A percentile compares a stretch with the other conserved stretches of the same genome.
Conservation (phyloP, 176 grass and related monocot genomes). For the Ampelocalamus luodianensis region DNA sequence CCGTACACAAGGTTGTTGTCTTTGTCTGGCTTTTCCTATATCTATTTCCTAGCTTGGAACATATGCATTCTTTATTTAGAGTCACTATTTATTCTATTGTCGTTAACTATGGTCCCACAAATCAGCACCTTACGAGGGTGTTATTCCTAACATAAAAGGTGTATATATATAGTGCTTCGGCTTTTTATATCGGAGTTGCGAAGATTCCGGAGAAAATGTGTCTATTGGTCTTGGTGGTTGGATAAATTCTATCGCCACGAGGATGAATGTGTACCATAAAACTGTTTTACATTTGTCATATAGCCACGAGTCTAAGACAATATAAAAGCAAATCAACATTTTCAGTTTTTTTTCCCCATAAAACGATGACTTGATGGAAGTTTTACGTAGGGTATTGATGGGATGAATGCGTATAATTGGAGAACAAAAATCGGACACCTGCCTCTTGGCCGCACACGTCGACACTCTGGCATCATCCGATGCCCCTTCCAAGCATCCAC, state of each 20-base stretch:
- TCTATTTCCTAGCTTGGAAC: neutral
- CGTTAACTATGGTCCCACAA: neutral
- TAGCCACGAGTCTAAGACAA: neutral
- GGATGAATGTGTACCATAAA: neutral
- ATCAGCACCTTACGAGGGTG: neutral
- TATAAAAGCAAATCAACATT: neutral
- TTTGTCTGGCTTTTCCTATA: no score
- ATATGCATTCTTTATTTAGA: neutral
- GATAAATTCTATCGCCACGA: neutral
- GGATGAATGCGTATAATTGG: no score
- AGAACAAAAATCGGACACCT: no score
- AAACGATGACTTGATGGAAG: neutral
- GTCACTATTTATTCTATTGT: neutral
- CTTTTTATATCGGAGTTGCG: slow-evolving; percentile 15
- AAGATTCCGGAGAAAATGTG: neutral
- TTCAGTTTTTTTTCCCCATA: neutral
- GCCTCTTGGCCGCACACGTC: no score
- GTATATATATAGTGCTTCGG: neutral
- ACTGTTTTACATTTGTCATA: neutral
- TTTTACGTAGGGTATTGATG: neutral
- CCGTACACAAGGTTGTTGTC: no score
- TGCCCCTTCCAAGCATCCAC: no score
- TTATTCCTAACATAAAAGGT: slow-evolving; percentile 5
- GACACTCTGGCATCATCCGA: no score
- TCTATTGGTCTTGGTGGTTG: fast-evolving